Evolutionary conservation across 495 filamentous ascomycete species (phyloP), one percentile per base, ranked within the genome.

Genomic region (Entonaema liquescens): DNA sequence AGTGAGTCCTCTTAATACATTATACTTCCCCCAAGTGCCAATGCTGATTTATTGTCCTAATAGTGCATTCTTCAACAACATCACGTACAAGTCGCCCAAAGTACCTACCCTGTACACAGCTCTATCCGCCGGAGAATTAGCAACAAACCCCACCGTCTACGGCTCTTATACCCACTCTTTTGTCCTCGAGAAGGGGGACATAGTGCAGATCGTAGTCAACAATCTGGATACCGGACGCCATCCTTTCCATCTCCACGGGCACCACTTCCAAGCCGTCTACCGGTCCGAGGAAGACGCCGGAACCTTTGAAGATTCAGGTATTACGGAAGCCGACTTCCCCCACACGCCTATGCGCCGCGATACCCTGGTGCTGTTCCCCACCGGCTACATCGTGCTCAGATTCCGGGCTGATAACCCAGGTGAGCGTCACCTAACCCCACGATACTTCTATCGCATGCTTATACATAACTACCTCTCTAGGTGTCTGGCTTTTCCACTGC

Each of bases 171-270:
- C 91, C 5, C 86, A 95, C 73, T 73, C 90, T 0, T 87, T 89
- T 68, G 81, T 96, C 8, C 83, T 96, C 0, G 81, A 88, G 0
- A 86, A 90, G 54, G 84, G 84, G 50, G 81, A 95, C 25, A 79
- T 93, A 6, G 84, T 96, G 52, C 90, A 97, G 55, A 89, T 97
- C 42, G 80, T 94, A 23, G 74, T 97, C 7, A 95, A 95, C 86
- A 97, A 95, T 75, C 73, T 85, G 21, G 91, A 94, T 69, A 73
- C 85, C 0, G 91, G 91, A 49, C 78, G 87, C 9, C 93, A 97
- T 76, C 93, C 93, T 0, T 95, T 95, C 85, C 92, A 97, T 82
- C 82, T 96, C 2, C 93, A 97, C 84, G 93, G 93, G 13, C 93
- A 95, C 79, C 79, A 86, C 62, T 95, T 94, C 82, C 93, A 95